Conservation (phyloP, 2,329 filamentous ascomycete genomes). For the Diaporthe destruens region DNA sequence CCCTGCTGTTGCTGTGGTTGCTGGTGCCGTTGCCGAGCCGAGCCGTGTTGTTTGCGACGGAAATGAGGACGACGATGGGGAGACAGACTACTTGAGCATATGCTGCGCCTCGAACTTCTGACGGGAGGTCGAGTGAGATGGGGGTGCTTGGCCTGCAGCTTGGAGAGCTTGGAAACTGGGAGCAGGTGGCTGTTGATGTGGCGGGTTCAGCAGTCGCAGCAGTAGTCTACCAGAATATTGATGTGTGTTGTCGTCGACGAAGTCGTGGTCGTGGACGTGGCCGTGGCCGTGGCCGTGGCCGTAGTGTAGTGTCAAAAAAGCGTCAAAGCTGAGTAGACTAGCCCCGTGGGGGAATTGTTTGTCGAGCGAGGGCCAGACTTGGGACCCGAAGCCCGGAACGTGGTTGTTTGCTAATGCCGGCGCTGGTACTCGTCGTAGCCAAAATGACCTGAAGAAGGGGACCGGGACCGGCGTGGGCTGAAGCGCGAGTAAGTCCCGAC, state of each 20-base stretch:
- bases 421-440: slow-evolving; percentile 15
- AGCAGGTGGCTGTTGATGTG: neutral
- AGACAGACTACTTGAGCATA: neutral
- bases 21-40: slow-evolving; percentile 14
- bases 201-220: neutral
- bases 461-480: slow-evolving; percentile 39
- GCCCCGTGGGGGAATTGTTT: slow-evolving; percentile 4
- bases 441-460: neutral
- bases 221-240: neutral
- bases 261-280: neutral
- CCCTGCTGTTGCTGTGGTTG: neutral
- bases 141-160: slow-evolving; percentile 16
- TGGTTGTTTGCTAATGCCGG: slow-evolving; percentile 23
- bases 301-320: neutral
- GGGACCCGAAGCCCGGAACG: neutral
- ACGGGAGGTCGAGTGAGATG: neutral
- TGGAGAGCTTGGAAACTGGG: slow-evolving; percentile 8
- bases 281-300: too few species aligned
- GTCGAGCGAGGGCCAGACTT: neutral
- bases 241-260: neutral
- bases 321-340: slow-evolving; percentile 15
- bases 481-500: slow-evolving; percentile 35
- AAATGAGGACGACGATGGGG: slow-evolving; percentile 19
- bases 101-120: slow-evolving; percentile 22
- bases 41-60: slow-evolving; percentile 18